Conservation (phyloP, 2,329 filamentous ascomycete species). For the Epicoccum nigrum region DNA sequence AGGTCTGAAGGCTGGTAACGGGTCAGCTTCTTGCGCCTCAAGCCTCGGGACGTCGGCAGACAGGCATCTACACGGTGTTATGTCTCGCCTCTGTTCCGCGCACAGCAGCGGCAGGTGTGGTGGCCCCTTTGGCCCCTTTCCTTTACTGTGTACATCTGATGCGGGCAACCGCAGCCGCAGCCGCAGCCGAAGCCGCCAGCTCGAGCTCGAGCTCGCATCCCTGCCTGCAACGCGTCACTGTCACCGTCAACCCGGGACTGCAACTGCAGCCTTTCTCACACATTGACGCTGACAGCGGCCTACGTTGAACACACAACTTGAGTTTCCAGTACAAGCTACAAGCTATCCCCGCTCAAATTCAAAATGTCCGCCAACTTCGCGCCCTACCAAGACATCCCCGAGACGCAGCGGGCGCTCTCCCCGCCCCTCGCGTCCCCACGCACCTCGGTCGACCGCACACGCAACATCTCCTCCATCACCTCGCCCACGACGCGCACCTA, state of each 20-base stretch:
- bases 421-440: constrained; percentile 62
- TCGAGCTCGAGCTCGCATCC: constrained; percentile 17
- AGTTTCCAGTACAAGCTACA: too few species aligned
- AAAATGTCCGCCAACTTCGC: constrained; percentile 70
- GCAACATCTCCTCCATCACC: constrained; percentile 34
- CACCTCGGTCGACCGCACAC: constrained; percentile 46
- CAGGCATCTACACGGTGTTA: background rate
- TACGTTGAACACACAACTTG: background rate
- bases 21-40: constrained; percentile 1
- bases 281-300: constrained; percentile 3
- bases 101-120: too few species aligned
- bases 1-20: constrained; percentile 18
- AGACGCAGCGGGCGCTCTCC: constrained; percentile 80
- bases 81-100: constrained; percentile 10
- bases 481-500: constrained; percentile 42
- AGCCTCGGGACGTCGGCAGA: constrained; percentile 7
- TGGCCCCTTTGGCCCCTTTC: too few species aligned
- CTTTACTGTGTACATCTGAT: constrained; percentile 22
- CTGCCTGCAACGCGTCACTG: constrained; percentile 24
- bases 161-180: background rate
- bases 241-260: background rate
- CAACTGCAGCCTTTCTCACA: constrained; percentile 7
- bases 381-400: constrained; percentile 93
- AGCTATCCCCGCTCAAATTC: background rate
- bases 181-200: background rate